Conservation (phyloP, 352 stramenopile species). For the Globisporangium apiculatum region DNA sequence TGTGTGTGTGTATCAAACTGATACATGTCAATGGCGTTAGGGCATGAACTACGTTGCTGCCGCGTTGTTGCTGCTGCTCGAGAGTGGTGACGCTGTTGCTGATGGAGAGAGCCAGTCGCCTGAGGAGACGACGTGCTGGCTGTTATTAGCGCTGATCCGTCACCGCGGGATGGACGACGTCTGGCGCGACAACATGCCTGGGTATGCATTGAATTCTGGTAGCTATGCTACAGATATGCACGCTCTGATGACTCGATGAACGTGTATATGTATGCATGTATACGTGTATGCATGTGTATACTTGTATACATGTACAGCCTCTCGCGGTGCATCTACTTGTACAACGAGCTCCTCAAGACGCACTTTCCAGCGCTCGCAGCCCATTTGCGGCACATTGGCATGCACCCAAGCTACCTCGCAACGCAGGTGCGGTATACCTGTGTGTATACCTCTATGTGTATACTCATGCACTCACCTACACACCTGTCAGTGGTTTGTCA, state of each 20-base stretch:
- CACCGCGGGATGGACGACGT: constrained; percentile 51
- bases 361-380: constrained; percentile 60
- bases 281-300: too few relatives aligned
- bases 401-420: constrained; percentile 74
- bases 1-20: not conserved
- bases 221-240: not conserved
- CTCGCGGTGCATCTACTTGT: constrained; percentile 67
- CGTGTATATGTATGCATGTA: too few relatives aligned
- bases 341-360: constrained; percentile 57
- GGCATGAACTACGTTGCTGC: constrained; percentile 85
- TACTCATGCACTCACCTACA: not conserved
- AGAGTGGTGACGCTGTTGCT: constrained; percentile 3
- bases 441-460: not conserved
- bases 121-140: constrained; percentile 59
- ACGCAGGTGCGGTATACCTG: constrained; percentile 41
- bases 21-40: constrained; percentile 12
- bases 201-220: constrained; percentile 18
- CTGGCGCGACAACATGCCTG: constrained; percentile 75
- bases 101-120: constrained; percentile 12
- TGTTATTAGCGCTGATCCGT: constrained; percentile 48
- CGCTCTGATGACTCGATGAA: not conserved
- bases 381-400: constrained; percentile 68
- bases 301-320: constrained; percentile 21
- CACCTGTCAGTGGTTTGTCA: constrained; percentile 70
- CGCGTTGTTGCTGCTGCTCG: constrained; percentile 42